Conservation (phyloP, 176 grass and related monocot species). For the Oryza meyeriana region DNA sequence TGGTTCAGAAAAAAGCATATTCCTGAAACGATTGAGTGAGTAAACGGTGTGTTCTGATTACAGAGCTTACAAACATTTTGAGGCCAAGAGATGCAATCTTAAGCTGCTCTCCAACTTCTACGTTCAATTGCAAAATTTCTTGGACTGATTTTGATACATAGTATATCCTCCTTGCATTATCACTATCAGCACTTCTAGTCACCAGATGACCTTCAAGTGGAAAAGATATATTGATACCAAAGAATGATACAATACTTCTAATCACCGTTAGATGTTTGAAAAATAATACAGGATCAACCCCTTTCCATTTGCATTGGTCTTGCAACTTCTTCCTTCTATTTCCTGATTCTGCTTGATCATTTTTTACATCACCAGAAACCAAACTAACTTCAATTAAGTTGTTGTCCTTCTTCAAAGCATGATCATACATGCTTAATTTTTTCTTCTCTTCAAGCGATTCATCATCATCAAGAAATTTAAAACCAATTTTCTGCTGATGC, state of each 20-base stretch:
- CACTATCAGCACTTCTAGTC: constrained; percentile 66
- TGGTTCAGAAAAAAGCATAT: constrained; percentile 8
- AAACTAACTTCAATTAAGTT: constrained; percentile 26
- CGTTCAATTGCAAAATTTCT: constrained; percentile 64
- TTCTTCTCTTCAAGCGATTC: constrained; percentile 18
- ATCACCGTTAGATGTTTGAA: constrained; percentile 61
- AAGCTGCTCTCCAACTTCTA: constrained; percentile 62
- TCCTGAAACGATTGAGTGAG: background rate
- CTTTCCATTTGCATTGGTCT: constrained; percentile 56
- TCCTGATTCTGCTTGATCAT: constrained; percentile 21
- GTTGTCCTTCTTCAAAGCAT: constrained; percentile 20
- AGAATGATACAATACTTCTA: constrained; percentile 65
- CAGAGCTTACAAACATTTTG: constrained; percentile 88
- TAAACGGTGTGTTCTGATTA: background rate
- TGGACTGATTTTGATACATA: constrained; percentile 77
- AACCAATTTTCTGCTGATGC: constrained; percentile 21
- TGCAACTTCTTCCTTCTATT: constrained; percentile 29
- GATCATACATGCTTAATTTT: background rate
- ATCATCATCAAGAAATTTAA: constrained; percentile 25
- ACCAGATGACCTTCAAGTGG: constrained; percentile 63
- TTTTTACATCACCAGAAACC: constrained; percentile 32
- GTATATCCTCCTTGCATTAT: constrained; percentile 82
- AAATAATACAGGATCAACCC: constrained; percentile 85
- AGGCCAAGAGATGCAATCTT: constrained; percentile 87
- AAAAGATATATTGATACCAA: constrained; percentile 69